These are phyloP conservation scores for Ophiorrhiza pumila DNA, from an alignment of 257 asterid species.

Conservation along the genomic window DNA sequence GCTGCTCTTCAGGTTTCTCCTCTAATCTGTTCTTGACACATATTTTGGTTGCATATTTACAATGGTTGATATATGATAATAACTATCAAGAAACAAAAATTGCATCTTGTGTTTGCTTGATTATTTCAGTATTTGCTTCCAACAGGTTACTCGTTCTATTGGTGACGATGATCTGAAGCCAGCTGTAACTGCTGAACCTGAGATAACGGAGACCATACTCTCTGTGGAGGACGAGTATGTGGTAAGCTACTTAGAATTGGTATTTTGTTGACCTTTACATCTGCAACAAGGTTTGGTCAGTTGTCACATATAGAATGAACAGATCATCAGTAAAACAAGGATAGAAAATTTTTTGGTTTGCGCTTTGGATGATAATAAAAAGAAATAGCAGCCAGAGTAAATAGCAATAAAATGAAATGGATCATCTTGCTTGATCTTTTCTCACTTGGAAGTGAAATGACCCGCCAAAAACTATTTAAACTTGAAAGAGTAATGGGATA, in stretches of 20 bases:
- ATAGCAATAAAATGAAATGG: too few species aligned
- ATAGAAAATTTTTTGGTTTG: neutral
- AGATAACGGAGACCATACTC: conserved; percentile 64
- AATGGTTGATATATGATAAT: neutral
- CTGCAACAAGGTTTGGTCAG: neutral
- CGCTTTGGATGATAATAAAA: neutral
- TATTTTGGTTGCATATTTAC: neutral
- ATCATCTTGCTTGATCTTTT: neutral
- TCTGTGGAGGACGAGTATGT: conserved; percentile 78
- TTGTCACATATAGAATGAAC: neutral
- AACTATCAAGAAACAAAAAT: neutral
- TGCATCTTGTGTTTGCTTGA: neutral
- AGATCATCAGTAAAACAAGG: neutral
- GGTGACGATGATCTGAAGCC: conserved; percentile 99
- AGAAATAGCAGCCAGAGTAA: too few species aligned
- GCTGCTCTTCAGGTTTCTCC: conserved; percentile 87
- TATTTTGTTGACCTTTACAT: neutral
- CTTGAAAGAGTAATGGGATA: neutral
- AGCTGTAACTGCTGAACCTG: conserved; percentile 94
- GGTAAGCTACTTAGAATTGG: conserved; percentile 32
- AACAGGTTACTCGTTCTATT: conserved; percentile 88
- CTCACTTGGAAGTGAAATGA: neutral
- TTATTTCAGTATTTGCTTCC: conserved; percentile 1
- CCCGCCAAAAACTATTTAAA: neutral
- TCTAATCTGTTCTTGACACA: conserved; percentile 11